Evolutionary conservation across 2,329 filamentous ascomycete species (phyloP), one percentile per base, ranked within the genome.

Genomic region (Sporothrix pallida): DNA sequence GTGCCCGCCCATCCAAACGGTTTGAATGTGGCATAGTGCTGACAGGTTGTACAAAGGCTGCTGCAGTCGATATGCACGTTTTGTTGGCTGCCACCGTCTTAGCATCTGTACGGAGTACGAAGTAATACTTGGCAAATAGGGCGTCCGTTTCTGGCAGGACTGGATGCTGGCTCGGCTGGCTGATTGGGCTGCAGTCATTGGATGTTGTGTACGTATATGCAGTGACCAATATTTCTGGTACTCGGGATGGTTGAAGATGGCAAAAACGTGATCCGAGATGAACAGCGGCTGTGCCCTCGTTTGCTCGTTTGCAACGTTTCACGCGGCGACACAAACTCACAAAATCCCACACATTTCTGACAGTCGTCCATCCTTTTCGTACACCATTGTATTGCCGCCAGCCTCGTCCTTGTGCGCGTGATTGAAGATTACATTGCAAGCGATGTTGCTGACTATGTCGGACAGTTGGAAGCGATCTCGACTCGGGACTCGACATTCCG

Each of bases 391-490:
- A 4, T 20, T 7, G 54, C 20, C 60, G 3, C 17, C 37, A 44
- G 60, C 60, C 60, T 63, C 9, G 60, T 44, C 26, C 23, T 37
- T 60, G 56, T 60, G 56, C 56, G 56, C 56, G 56, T 60, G 56
- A 60, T 37, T 26, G 4, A 5, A 37, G 4, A 37, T 37, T 37
- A 37, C 31, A 37, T 37, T 37, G 31, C 12, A 17, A 7, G 48
- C 48, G 20, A 3, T 56, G 52, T 12, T 37, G 56, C 56, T 60
- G 56, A 60, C 56, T 60, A 60, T 7, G 9, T 3, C 13, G 23
- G 2, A 10, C 9, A 31, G 2, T 20, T 8, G 26, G 56, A 37
- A 26, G 56, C 56, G 7, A 37, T 37, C 26, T 15, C 56, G 31
- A 37, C 26, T 37, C 31, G 31, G 31, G 31, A 37, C 7, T 37